Conservation (phyloP, 805 yeast genomes). For the Saccharomycopsis synnaedendra region DNA sequence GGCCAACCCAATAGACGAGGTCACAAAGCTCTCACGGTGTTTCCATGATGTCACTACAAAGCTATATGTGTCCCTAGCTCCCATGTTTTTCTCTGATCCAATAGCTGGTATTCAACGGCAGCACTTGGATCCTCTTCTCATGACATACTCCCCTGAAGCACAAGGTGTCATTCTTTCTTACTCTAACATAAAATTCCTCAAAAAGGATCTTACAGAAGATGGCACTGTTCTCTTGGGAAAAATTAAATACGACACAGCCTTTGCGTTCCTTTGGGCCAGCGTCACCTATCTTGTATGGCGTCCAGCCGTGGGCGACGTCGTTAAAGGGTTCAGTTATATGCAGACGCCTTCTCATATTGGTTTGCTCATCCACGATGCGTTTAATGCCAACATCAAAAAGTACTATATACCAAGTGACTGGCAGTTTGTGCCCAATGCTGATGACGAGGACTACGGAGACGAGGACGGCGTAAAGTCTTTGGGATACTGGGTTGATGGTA, state of each 20-base stretch:
- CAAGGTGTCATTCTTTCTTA: conserved; percentile 82
- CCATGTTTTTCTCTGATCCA: conserved; percentile 59
- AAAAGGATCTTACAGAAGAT: conserved; percentile 26
- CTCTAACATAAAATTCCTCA: conserved; percentile 36
- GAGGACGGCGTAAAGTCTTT: conserved; percentile 50
- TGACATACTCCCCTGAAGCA: conserved; percentile 65
- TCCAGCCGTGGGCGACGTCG: conserved; percentile 75
- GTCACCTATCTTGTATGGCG: conserved; percentile 83
- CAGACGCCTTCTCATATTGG: conserved; percentile 96
- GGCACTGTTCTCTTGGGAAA: conserved; percentile 39
- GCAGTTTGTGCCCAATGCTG: conserved; percentile 74
- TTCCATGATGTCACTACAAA: conserved; percentile 50
- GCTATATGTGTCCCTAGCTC: conserved; percentile 82
- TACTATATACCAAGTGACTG: conserved; percentile 78
- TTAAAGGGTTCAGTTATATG: conserved; percentile 83
- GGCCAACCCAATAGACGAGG: conserved; percentile 10
- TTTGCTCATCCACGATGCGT: conserved; percentile 79
- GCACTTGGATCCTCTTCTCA: conserved; percentile 81
- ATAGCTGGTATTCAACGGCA: conserved; percentile 72
- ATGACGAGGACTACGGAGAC: conserved; percentile 33
- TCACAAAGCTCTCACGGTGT: conserved; percentile 48
- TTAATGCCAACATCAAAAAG: conserved; percentile 85
- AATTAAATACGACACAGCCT: conserved; percentile 72
- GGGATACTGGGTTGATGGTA: conserved; percentile 82
- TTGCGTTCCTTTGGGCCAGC: conserved; percentile 76